A percentile compares a stretch with the other conserved stretches of the same genome.
These are phyloP conservation scores for Ceratobasidium sp. DNA, from an alignment of 1,284 basidiomycete genomes.

Conservation along the genomic window DNA sequence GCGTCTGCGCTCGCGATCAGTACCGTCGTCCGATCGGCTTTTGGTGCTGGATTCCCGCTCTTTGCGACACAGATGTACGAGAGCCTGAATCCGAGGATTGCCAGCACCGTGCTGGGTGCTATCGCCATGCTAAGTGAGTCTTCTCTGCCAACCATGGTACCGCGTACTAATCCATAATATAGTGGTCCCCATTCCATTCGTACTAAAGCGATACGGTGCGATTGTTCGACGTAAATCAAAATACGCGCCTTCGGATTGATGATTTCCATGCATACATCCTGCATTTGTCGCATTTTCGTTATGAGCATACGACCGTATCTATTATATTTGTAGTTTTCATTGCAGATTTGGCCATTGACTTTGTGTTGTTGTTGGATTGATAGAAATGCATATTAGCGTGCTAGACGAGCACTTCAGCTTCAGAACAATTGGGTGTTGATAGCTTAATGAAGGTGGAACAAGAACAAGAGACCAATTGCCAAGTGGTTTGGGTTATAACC, in stretches of 20 bases:
- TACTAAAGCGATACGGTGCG: slow-evolving; percentile 39
- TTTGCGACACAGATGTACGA: slow-evolving; percentile 59
- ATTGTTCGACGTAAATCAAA: slow-evolving; percentile 37
- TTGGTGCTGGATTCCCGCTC: slow-evolving; percentile 55
- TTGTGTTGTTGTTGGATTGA: too few relatives aligned
- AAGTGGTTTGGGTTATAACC: too few relatives aligned
- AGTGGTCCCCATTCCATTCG: slow-evolving; percentile 42
- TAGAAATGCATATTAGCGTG: too few relatives aligned
- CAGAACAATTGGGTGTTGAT: too few relatives aligned
- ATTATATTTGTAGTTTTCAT: too few relatives aligned
- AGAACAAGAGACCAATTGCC: too few relatives aligned
- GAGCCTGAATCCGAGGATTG: slow-evolving; percentile 53
- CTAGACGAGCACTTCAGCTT: too few relatives aligned
- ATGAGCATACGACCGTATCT: too few relatives aligned
- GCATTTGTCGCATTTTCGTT: too few relatives aligned
- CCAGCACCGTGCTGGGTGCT: slow-evolving; percentile 50
- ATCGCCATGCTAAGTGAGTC: slow-evolving; percentile 44
- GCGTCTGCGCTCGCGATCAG: slow-evolving; percentile 57
- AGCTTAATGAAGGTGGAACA: too few relatives aligned
- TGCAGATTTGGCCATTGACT: too few relatives aligned
- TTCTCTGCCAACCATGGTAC: slow-evolving; percentile 14
- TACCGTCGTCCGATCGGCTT: slow-evolving; percentile 55
- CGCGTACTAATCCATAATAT: background rate
- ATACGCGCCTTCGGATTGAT: slow-evolving; percentile 39
- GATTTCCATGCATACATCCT: too few relatives aligned